Evolutionary conservation across 305 asterid species (phyloP), one percentile per base, ranked within the genome.

Genomic region (Fraxinus baroniana): DNA sequence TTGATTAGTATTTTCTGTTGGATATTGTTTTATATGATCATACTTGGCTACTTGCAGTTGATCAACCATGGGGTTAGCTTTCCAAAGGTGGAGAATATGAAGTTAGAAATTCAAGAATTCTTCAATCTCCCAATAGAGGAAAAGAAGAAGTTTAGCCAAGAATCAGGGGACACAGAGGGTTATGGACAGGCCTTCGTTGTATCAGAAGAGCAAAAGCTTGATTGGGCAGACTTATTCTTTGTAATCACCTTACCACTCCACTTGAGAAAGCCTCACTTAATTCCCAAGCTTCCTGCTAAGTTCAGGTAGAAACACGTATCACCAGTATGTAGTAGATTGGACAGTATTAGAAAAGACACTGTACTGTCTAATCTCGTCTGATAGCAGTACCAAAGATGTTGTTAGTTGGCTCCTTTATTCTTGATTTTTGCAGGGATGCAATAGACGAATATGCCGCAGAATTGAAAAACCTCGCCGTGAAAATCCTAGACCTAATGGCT

Each of bases 141-240:
- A 15, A 91, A 91, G 87, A 83, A 68, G 2, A 82, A 2, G 15
- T 91, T 35, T 49, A 1, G 73, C 4, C 91, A 89, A 77, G 41
- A 28, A 35, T 20, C 74, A 18, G 89, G 81, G 5, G 91, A 88
- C 17, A 0, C 84, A 1, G 87, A 91, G 76, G 93, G 94, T 1
- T 89, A 86, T 76, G 94, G 94, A 1, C 93, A 91, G 76, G 87
- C 83, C 72, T 89, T 91, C 9, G 91, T 91, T 52, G 84, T 83
- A 0, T 91, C 92, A 0, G 86, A 89, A 78, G 88, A 89, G n/a
- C 91, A 91, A 36, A 89, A 89, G 85, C 94, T 91, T n/a, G 94
- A 91, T 0, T 91, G 94, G 94, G 91, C 82, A 6, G 94, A 91
- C 77, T 7, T 88, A 12, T 84, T 91, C 41, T 86, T 2, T 49